These are phyloP conservation scores for Symmetrospora coprosmae DNA, from an alignment of 768 basidiomycete species.

Conservation along the genomic window DNA sequence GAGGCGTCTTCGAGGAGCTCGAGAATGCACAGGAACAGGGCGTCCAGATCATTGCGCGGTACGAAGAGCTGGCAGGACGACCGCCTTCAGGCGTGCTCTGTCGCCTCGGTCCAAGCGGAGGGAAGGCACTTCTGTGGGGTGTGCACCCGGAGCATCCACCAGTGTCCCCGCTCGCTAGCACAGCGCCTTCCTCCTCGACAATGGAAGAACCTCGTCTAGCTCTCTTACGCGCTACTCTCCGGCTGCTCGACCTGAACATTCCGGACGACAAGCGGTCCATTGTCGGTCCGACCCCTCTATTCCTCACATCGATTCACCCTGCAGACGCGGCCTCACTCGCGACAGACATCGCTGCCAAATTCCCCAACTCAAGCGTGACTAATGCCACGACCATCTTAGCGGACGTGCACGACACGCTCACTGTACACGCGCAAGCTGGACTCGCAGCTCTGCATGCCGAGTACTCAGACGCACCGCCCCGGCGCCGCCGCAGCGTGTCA, in stretches of 20 bases:
- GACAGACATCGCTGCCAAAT: not conserved
- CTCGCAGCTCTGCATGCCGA: not conserved
- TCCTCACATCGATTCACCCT: constrained; percentile 18
- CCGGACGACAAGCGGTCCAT: constrained; percentile 35
- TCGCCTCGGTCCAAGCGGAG: constrained; percentile 38
- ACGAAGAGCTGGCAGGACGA: constrained; percentile 33
- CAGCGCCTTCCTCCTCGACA: constrained; percentile 13
- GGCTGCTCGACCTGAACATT: constrained; percentile 40
- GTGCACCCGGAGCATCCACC: constrained; percentile 49
- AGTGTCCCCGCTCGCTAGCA: not conserved
- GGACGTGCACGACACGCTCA: constrained; percentile 5
- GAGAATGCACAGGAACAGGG: constrained; percentile 18
- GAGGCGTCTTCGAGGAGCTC: constrained; percentile 39
- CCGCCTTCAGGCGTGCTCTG: constrained; percentile 40
- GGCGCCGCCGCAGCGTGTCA: constrained; percentile 26
- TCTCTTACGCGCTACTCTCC: constrained; percentile 39
- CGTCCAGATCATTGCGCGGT: constrained; percentile 39
- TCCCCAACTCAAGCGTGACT: not conserved
- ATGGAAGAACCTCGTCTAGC: constrained; percentile 31
- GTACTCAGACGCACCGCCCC: constrained; percentile 45
- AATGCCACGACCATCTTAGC: not conserved
- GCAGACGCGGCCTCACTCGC: not conserved
- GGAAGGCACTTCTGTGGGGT: constrained; percentile 48
- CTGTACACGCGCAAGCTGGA: not conserved
- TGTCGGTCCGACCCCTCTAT: constrained; percentile 14